Percentiles rank a stretch among this genome's conserved stretches.
Conservation (phyloP, 108 stramenopile species). For the Cylindrotheca fusiformis region DNA sequence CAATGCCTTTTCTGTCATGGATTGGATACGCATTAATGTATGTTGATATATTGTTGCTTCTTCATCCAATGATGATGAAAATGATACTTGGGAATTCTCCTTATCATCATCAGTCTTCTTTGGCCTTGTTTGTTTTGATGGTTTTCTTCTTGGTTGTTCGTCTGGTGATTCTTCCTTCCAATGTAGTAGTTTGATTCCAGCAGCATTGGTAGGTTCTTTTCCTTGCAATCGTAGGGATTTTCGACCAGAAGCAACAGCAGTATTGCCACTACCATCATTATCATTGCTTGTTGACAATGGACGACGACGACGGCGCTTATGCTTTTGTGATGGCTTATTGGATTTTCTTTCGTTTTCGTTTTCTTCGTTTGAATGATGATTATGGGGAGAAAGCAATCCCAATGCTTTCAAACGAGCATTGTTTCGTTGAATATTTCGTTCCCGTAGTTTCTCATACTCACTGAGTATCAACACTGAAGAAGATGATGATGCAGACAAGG, state of each 20-base stretch:
- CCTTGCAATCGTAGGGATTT: conserved; percentile 61
- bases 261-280: not conserved
- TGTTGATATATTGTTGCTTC: conserved; percentile 78
- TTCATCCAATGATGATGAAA: conserved; percentile 5
- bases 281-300: not conserved
- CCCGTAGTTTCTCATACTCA: conserved; percentile 62
- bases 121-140: not conserved
- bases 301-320: not conserved
- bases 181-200: not conserved
- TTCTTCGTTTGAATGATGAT: conserved; percentile 65
- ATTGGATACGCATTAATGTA: conserved; percentile 75
- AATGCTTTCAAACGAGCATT: conserved; percentile 60
- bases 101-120: not conserved
- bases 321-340: not conserved
- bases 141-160: not conserved
- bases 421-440: conserved; percentile 75
- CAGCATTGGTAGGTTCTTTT: conserved; percentile 31
- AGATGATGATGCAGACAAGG: too few species aligned
- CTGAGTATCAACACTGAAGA: too few species aligned
- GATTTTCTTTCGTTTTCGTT: not conserved
- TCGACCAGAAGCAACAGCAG: conserved; percentile 15
- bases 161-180: not conserved
- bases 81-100: not conserved
- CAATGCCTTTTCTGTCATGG: conserved; percentile 77
- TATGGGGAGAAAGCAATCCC: conserved; percentile 65